These are phyloP conservation scores for Dimocarpus longan DNA, from an alignment of 345 rosid genomes.

Conservation along the genomic window DNA sequence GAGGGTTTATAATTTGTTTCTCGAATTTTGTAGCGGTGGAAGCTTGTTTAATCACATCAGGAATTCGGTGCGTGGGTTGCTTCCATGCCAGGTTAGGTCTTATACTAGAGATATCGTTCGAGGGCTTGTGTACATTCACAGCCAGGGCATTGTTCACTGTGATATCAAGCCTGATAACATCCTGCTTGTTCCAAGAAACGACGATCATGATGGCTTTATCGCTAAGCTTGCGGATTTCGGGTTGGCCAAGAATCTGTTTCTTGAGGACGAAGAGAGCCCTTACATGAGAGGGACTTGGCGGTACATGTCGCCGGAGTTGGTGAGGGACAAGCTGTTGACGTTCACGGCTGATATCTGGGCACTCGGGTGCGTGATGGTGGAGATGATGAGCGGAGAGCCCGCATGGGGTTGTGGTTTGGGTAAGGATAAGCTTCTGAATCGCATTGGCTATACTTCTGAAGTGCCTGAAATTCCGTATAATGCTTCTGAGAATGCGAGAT, in stretches of 20 bases:
- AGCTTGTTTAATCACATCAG: not conserved
- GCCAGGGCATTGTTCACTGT: conserved; percentile 3
- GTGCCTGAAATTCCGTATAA: not conserved
- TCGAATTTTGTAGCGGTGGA: not conserved
- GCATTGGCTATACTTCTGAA: not conserved
- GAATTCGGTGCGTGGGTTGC: not conserved
- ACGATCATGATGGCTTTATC: not conserved
- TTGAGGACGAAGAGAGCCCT: not conserved
- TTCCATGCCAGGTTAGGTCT: not conserved
- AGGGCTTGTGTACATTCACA: not conserved
- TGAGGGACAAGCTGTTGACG: not conserved
- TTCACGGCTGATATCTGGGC: not conserved
- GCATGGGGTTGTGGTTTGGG: not conserved
- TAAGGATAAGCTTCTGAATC: not conserved
- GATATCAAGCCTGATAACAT: conserved; percentile 9
- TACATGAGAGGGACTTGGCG: not conserved
- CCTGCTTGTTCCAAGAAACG: not conserved
- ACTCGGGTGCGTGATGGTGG: not conserved
- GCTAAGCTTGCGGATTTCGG: conserved; percentile 14
- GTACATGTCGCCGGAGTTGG: not conserved
- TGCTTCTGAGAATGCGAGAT: not conserved
- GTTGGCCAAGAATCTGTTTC: not conserved
- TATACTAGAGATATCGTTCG: not conserved
- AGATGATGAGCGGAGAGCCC: not conserved
- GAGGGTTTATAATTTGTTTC: not conserved